Evolutionary conservation across 768 basidiomycete species (phyloP).

Genomic region (Amanita fuliginea): DNA sequence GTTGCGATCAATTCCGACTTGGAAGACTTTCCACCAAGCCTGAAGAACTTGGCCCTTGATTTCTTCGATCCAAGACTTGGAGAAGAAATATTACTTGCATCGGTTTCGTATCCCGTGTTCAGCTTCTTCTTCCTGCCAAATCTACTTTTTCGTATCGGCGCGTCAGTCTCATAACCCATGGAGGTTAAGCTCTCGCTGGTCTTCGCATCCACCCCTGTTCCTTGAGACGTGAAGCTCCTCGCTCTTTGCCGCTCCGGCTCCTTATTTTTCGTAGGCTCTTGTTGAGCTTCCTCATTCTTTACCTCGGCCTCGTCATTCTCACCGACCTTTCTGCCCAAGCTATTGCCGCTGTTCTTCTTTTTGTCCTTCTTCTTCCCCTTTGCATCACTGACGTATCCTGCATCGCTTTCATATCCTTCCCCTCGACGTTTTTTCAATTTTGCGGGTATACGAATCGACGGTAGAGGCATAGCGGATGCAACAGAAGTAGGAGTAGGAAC

Average conservation of each 20-base stretch:
- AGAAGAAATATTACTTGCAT: slow-evolving; percentile 20
- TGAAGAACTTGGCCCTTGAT: slow-evolving; percentile 33
- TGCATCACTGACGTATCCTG: slow-evolving; percentile 37
- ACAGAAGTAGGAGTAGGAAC: slow-evolving; percentile 1
- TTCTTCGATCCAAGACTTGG: slow-evolving; percentile 20
- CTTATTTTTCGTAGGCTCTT: slow-evolving; percentile 1
- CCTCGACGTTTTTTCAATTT: slow-evolving; percentile 26
- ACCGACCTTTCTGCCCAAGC: slow-evolving; percentile 15
- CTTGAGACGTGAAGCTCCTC: slow-evolving; percentile 19
- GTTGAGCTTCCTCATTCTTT: slow-evolving; percentile 15
- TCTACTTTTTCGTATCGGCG: slow-evolving; percentile 8
- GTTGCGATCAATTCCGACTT: slow-evolving; percentile 21
- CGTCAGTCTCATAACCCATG: slow-evolving; percentile 20
- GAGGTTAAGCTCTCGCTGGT: slow-evolving; percentile 11
- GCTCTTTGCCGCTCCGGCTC: slow-evolving; percentile 23
- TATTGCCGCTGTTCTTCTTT: slow-evolving; percentile 2
- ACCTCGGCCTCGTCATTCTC: slow-evolving; percentile 14
- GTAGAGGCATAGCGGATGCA: slow-evolving; percentile 10
- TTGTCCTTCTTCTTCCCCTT: slow-evolving; percentile 3
- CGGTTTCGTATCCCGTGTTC: slow-evolving; percentile 28
- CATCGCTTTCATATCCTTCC: slow-evolving; percentile 45
- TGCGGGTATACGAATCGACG: slow-evolving; percentile 14
- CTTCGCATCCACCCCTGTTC: slow-evolving; percentile 10
- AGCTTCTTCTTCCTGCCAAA: slow-evolving; percentile 19
- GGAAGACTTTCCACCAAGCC: slow-evolving; percentile 27